Percentiles rank a stretch among this genome's conserved stretches.
phyloP scores from a whole-genome alignment of 352 stramenopile genomes.

The Aphanomyces invadans region DNA sequence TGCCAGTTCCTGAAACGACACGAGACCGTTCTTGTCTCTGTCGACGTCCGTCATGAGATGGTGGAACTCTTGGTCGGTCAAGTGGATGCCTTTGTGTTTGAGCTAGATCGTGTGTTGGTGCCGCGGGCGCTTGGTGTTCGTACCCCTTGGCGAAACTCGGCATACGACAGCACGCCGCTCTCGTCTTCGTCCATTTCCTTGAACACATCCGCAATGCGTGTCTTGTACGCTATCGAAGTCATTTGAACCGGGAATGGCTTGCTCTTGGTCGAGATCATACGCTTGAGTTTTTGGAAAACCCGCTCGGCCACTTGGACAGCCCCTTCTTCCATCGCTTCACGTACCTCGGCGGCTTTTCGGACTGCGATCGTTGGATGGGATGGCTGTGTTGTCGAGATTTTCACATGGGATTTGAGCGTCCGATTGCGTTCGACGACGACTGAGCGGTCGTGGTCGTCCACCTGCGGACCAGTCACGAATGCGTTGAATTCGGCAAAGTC shows the following conservation, averaged over 20 bases:
- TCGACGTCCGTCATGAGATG: conserved; percentile 14
- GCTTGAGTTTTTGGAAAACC: conserved; percentile 19
- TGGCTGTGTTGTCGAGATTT: not conserved
- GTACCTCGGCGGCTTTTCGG: not conserved
- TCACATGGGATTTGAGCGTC: not conserved
- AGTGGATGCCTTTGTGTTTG: conserved; percentile 18
- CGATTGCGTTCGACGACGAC: not conserved
- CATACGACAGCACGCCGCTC: conserved; percentile 20
- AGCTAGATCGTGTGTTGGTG: too few species aligned
- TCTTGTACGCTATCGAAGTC: conserved; percentile 7
- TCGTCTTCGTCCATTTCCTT: conserved; percentile 20
- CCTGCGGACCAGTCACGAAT: conserved; percentile 5
- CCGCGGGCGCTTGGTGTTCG: too few species aligned
- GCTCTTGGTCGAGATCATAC: not conserved
- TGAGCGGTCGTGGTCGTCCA: conserved; percentile 20
- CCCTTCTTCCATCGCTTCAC: not conserved
- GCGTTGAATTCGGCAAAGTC: conserved; percentile 17
- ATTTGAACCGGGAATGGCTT: not conserved
- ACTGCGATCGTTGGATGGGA: not conserved
- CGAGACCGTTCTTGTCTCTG: conserved; percentile 16
- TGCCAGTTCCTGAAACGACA: conserved; percentile 14
- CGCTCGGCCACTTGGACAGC: conserved; percentile 5
- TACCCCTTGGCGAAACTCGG: conserved; percentile 23
- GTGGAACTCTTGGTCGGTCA: conserved; percentile 19
- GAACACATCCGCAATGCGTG: conserved; percentile 13